Evolutionary conservation across 202 grass and related monocot species (phyloP).

Genomic region (Schoenoplectus tabernaemontani): DNA sequence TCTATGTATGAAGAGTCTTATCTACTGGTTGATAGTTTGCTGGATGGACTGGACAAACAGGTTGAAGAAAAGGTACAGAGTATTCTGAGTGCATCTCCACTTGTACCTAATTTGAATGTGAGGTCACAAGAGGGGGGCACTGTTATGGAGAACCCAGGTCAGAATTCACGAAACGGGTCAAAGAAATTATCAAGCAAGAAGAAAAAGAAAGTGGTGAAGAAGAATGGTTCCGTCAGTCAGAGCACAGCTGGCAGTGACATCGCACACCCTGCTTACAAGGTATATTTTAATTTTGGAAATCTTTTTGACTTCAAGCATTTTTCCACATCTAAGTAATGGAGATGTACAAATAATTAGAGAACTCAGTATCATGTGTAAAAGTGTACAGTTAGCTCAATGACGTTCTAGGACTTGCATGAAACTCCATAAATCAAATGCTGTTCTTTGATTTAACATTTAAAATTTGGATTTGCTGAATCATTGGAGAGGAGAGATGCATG

Average conservation of each 20-base stretch:
- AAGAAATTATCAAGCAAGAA: conserved; percentile 22
- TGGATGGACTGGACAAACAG: conserved; percentile 24
- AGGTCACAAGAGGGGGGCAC: conserved; percentile 8
- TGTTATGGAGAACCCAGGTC: not conserved
- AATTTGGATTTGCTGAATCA: not conserved
- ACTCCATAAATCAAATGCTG: not conserved
- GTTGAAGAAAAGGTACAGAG: conserved; percentile 24
- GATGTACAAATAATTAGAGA: not conserved
- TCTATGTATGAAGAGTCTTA: conserved; percentile 19
- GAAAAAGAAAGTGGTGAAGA: conserved; percentile 19
- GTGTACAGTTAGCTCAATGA: not conserved
- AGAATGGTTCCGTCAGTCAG: conserved; percentile 15
- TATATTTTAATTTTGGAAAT: not conserved
- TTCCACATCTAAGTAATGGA: not conserved
- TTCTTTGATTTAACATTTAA: too few species aligned
- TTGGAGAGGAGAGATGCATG: not conserved
- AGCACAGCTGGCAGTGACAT: not conserved
- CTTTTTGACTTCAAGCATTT: not conserved
- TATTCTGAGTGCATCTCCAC: conserved; percentile 23
- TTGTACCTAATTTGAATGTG: conserved; percentile 28
- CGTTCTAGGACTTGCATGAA: not conserved
- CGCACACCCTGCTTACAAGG: conserved; percentile 17
- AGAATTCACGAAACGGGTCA: conserved; percentile 9
- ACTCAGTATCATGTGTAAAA: not conserved
- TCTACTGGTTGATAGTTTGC: not conserved